Conservation (phyloP, 2,329 filamentous ascomycete genomes). For the Lasiodiplodia sp. region DNA sequence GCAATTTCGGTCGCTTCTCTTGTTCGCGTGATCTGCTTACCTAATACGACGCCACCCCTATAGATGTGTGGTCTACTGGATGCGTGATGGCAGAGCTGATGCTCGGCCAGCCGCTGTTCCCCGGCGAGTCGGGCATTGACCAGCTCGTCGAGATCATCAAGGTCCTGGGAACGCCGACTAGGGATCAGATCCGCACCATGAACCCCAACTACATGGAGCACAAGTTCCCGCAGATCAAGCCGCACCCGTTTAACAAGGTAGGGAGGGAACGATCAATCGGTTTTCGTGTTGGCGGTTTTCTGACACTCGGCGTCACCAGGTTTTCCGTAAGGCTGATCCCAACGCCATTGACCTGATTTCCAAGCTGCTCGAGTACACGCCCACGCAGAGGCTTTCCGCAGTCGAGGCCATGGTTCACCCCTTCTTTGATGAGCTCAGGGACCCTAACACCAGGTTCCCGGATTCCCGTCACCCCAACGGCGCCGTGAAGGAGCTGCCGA, state of each 20-base stretch:
- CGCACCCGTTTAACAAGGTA: slow-evolving; percentile 95
- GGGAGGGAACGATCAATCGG: slow-evolving; percentile 32
- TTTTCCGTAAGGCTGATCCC: slow-evolving; percentile 93
- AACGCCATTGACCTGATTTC: slow-evolving; percentile 96
- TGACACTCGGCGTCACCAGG: slow-evolving; percentile 55
- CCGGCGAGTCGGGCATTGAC: slow-evolving; percentile 97
- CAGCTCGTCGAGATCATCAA: slow-evolving; percentile 99
- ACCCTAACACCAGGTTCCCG: slow-evolving; percentile 87
- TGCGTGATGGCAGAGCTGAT: slow-evolving; percentile 99
- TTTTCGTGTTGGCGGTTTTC: not conserved
- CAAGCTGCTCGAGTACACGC: slow-evolving; percentile 92
- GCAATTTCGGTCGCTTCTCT: slow-evolving; percentile 23
- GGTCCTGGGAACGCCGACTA: slow-evolving; percentile 92
- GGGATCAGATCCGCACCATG: slow-evolving; percentile 99
- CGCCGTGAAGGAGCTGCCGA: slow-evolving; percentile 80
- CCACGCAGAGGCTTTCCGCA: slow-evolving; percentile 90
- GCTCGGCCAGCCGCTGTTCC: slow-evolving; percentile 97
- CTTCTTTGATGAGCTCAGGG: slow-evolving; percentile 96
- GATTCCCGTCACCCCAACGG: slow-evolving; percentile 91
- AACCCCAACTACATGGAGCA: slow-evolving; percentile 99
- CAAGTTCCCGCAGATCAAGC: slow-evolving; percentile 99
- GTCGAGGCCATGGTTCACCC: slow-evolving; percentile 98
- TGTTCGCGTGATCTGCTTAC: slow-evolving; percentile 24
- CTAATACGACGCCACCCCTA: slow-evolving; percentile 34
- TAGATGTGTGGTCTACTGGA: slow-evolving; percentile 99